A percentile compares a stretch with the other conserved stretches of the same genome.
Conservation (phyloP, 495 filamentous ascomycete species). For the Bombardia bombarda region DNA sequence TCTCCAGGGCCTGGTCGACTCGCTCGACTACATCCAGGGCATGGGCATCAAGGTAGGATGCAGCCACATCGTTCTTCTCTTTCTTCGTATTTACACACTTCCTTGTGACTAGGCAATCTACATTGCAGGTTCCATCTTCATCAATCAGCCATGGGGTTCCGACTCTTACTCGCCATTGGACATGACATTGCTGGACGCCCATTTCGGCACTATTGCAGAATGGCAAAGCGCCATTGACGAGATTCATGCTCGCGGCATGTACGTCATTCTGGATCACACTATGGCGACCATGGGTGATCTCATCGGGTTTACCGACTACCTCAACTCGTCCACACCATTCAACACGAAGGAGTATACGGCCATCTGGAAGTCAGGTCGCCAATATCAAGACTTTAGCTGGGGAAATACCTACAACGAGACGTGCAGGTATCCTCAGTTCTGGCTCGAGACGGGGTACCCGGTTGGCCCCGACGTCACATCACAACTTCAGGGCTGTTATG, state of each 20-base stretch:
- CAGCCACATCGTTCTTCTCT: conserved; percentile 58
- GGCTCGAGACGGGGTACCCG: conserved; percentile 45
- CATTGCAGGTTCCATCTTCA: conserved; percentile 49
- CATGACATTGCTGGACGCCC: conserved; percentile 21
- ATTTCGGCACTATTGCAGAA: conserved; percentile 41
- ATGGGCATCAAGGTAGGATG: conserved; percentile 50
- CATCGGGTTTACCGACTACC: conserved; percentile 55
- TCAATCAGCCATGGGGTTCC: conserved; percentile 30
- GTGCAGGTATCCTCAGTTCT: conserved; percentile 59
- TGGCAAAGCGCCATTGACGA: conserved; percentile 58
- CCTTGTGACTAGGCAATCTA: conserved; percentile 47
- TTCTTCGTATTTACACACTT: conserved; percentile 44
- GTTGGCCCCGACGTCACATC: conserved; percentile 23
- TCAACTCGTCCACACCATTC: conserved; percentile 55
- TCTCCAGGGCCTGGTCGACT: conserved; percentile 52
- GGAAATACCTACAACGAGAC: conserved; percentile 42
- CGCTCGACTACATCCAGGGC: conserved; percentile 63
- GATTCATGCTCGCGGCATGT: conserved; percentile 61
- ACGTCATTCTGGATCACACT: conserved; percentile 64
- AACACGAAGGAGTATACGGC: conserved; percentile 45
- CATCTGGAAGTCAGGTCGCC: conserved; percentile 47
- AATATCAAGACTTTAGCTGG: conserved; percentile 53
- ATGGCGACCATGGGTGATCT: conserved; percentile 65
- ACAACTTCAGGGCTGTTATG: conserved; percentile 47
- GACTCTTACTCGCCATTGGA: conserved; percentile 43